Evolutionary conservation across 2,329 filamentous ascomycete species (phyloP), one percentile per base, ranked within the genome.

Genomic region (Trichoderma sp.): DNA sequence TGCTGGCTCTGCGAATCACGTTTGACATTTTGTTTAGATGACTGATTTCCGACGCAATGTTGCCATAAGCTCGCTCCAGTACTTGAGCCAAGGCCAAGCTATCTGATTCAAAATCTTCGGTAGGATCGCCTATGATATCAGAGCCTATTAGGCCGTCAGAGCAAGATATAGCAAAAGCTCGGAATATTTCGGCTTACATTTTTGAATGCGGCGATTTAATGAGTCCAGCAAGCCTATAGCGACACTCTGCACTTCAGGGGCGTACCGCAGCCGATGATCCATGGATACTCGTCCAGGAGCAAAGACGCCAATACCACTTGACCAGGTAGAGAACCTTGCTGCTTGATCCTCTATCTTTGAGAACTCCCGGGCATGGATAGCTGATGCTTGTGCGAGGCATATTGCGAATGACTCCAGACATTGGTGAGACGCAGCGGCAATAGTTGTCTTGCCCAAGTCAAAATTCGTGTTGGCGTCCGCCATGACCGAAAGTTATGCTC

Each of bases 1-100:
- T 71, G 52, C 70, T 68, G 14, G 68, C 70, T 56, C 27, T 56
- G 8, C 29, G 27, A 33, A 56, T 56, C 8, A n/a, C 13, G 31
- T 56, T 33, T 19, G 53, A n/a, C 27, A 33, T 13, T n/a, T 33
- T 33, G 27, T n/a, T 5, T 0, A 56, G 29, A 19, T n/a, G 40
- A 33, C 29, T 33, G 7, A 33, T 56, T 19, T 56, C 53, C 19
- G 31, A 43, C 2, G 19, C 16, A 4, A 43, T n/a, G 16, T 43
- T 16, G 10, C 2, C 8, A 19, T 7, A 43, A n/a, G 6, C 1
- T n/a, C 19, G 19, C 19, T 43, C 7, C 19, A 43, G 40, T 43
- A 16, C 19, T n/a, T 43, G 3, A 43, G 19, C n/a, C 8, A n/a
- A 5, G 16, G 1, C 3, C 7, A 7, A 8, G 40, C n/a, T 7